A percentile compares a stretch with the other conserved stretches of the same genome.
phyloP scores from a whole-genome alignment of 495 filamentous ascomycete genomes.

The Xanthoparmelia taractica region DNA sequence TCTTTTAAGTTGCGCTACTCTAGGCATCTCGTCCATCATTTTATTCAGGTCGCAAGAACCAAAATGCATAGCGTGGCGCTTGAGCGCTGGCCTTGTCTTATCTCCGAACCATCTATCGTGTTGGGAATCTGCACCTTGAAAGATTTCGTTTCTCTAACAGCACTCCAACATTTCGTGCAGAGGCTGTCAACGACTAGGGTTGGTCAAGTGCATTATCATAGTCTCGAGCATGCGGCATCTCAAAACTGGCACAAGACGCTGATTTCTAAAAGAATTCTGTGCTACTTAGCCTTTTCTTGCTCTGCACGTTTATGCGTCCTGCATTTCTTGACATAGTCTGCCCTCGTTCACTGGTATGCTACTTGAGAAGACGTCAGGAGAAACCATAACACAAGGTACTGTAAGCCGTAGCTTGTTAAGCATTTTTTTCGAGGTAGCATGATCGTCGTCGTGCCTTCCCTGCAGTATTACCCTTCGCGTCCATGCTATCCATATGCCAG shows the following conservation, averaged over 20 bases:
- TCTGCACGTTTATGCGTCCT: neutral
- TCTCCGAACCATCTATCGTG: slow-evolving; percentile 6
- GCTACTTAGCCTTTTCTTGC: slow-evolving; percentile 11
- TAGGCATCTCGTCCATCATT: slow-evolving; percentile 9
- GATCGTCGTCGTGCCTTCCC: neutral
- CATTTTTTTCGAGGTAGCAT: neutral
- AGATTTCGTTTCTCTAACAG: slow-evolving; percentile 8
- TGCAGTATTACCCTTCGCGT: neutral
- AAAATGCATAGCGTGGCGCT: slow-evolving; percentile 13
- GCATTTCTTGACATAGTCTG: slow-evolving; percentile 2
- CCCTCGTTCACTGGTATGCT: neutral
- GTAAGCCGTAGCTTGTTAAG: slow-evolving; percentile 12
- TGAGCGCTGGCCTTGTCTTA: neutral
- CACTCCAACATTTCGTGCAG: neutral
- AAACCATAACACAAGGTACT: neutral
- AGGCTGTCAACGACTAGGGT: neutral
- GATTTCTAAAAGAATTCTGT: slow-evolving; percentile 2
- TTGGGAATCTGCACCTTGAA: slow-evolving; percentile 12
- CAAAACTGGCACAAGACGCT: slow-evolving; percentile 5
- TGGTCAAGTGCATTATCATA: slow-evolving; percentile 4
- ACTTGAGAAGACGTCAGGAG: neutral
- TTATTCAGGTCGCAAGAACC: slow-evolving; percentile 11
- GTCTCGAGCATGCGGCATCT: slow-evolving; percentile 15
- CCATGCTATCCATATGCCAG: neutral
- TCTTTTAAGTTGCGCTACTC: slow-evolving; percentile 6